phyloP scores from a whole-genome alignment of 2,329 filamentous ascomycete genomes.

The Colletotrichum cuscutae region DNA sequence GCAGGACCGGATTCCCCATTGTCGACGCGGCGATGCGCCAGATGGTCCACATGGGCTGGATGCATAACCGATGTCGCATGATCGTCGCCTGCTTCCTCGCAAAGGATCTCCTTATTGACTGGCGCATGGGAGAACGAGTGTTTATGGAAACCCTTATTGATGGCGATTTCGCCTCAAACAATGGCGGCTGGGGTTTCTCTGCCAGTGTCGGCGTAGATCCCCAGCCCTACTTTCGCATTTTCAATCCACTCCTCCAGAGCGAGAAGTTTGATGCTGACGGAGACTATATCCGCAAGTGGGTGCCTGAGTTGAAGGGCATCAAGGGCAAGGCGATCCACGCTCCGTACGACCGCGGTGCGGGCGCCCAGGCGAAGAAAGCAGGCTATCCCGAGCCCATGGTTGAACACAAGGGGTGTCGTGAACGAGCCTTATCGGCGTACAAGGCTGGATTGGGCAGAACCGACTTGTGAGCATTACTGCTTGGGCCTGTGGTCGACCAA shows the following conservation, averaged over 20 bases:
- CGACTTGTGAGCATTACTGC: conserved; percentile 26
- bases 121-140: conserved; percentile 82
- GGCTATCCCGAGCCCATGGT: conserved; percentile 83
- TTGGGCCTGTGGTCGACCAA: not conserved
- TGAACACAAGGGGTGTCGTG: conserved; percentile 75
- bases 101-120: conserved; percentile 85
- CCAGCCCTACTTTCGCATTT: conserved; percentile 91
- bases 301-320: conserved; percentile 76
- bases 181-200: conserved; percentile 67
- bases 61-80: conserved; percentile 91
- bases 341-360: conserved; percentile 76
- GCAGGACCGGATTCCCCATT: conserved; percentile 82
- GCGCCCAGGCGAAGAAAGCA: conserved; percentile 66
- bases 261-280: conserved; percentile 86
- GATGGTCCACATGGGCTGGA: conserved; percentile 73
- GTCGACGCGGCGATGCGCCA: conserved; percentile 91
- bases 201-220: conserved; percentile 82
- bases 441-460: conserved; percentile 66
- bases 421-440: conserved; percentile 75
- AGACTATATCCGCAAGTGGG: conserved; percentile 84
- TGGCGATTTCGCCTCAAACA: conserved; percentile 84
- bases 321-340: conserved; percentile 80
- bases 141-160: conserved; percentile 87
- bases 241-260: conserved; percentile 86
- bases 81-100: conserved; percentile 82